Evolutionary conservation across 2,329 filamentous ascomycete genomes (phyloP), one percentile per base, ranked within the genome.

Genomic region (Sclerotinia trifoliorum): DNA sequence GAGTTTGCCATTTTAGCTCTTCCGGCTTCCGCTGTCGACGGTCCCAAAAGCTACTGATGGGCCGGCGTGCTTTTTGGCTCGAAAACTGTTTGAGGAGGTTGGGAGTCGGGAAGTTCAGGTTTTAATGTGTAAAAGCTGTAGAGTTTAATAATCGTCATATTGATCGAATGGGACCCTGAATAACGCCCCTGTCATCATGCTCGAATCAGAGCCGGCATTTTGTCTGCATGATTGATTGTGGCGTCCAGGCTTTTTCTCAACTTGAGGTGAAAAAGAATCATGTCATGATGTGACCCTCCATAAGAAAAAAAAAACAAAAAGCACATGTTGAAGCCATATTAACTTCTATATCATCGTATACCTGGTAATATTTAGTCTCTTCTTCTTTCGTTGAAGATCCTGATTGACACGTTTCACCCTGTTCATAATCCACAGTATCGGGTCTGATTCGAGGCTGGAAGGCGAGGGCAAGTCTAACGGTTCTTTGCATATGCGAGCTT

Each of bases 381-480:
- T 63, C 57, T 64, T 57, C 67, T 42, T 66, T 60, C 64, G 70
- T 70, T 71, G 67, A 63, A 69, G 70, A 71, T 72, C 71, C 55
- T 66, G 70, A 70, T 69, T 68, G 66, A 62, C 66, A 68, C 65
- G 72, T 73, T 74, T 73, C 70, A 73, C 54, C 56, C 48, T 70
- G 51, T 67, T 62, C 69, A 60, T 39, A 66, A 67, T 49, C 71
- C 70, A 69, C 69, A 66, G 63, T 63, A 64, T 62, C 67, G 73
- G 72, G 68, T 73, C 69, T 70, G 56, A 61, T 46, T 68, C 60
- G 42, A 68, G 42, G 42, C 26, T 42, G 51, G 46, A 48, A 54
- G 60, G 51, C 51, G 51, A 65, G n/a, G 51, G 32, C 24, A 61
- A 39, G 55, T 58, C 32, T 49, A 61, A 39, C 54, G 54, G 64